phyloP scores from a whole-genome alignment of 257 asterid species.

The Solanum virginianum region DNA sequence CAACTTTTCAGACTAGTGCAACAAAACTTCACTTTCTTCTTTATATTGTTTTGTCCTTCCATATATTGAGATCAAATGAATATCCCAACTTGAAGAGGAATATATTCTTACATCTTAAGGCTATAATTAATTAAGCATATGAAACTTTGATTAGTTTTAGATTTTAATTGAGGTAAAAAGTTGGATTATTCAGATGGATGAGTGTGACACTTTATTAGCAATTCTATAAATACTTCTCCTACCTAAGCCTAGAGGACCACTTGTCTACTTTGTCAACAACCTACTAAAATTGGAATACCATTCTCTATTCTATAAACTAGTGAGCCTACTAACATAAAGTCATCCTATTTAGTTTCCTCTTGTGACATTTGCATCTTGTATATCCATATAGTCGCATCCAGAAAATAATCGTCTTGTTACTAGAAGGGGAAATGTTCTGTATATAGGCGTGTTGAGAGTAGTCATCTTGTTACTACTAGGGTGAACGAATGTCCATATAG shows the following conservation, averaged over 20 bases:
- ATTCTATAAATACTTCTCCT: background rate
- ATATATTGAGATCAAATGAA: background rate
- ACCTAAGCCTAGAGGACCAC: background rate
- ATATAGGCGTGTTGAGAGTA: background rate
- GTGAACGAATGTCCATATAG: background rate
- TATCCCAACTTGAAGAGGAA: background rate
- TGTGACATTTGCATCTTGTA: background rate
- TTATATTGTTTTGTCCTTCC: background rate
- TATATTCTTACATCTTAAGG: background rate
- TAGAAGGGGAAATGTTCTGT: background rate
- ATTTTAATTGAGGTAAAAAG: background rate
- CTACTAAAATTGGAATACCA: background rate
- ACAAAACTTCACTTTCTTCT: background rate
- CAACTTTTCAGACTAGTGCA: background rate
- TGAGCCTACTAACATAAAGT: background rate
- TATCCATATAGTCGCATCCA: background rate
- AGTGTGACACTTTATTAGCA: background rate
- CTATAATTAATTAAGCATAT: background rate
- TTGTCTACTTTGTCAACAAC: background rate
- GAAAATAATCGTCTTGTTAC: background rate
- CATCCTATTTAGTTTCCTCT: background rate
- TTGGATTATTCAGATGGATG: background rate
- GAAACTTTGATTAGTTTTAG: background rate
- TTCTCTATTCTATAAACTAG: background rate
- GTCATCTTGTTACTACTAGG: background rate